phyloP scores from a whole-genome alignment of 257 asterid genomes.

The Nemophila menziesii region DNA sequence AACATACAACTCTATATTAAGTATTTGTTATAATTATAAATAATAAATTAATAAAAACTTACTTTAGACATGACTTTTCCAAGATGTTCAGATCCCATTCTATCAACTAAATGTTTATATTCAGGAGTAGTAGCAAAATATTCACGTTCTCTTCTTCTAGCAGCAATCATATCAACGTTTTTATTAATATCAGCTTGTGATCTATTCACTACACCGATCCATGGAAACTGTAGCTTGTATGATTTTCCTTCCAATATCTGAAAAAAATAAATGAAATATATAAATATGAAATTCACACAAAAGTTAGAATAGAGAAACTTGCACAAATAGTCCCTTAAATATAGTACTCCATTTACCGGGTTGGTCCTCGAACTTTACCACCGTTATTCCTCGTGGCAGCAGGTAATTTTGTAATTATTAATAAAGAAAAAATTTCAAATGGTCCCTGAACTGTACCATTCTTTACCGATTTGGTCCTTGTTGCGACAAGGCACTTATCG shows the following conservation, averaged over 20 bases:
- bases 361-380: too few relatives aligned
- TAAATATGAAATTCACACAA: too few relatives aligned
- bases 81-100: conserved; percentile 97
- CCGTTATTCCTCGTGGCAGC: too few relatives aligned
- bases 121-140: conserved; percentile 88
- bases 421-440: too few relatives aligned
- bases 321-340: too few relatives aligned
- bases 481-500: too few relatives aligned
- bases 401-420: too few relatives aligned
- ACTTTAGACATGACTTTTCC: conserved; percentile 93
- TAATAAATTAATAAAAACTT: conserved; percentile 15
- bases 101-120: conserved; percentile 69
- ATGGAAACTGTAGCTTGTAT: conserved; percentile 83
- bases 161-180: conserved; percentile 93
- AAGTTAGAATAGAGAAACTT: too few relatives aligned
- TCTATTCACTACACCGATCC: conserved; percentile 98
- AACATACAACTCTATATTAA: not conserved
- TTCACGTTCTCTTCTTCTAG: conserved; percentile 86
- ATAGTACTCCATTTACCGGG: too few relatives aligned
- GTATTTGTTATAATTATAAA: conserved; percentile 2
- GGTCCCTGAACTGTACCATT: too few relatives aligned
- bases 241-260: conserved; percentile 92
- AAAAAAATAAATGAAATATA: too few relatives aligned
- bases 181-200: conserved; percentile 94
- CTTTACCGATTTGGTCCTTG: too few relatives aligned